Evolutionary conservation across 257 asterid species (phyloP), one percentile per base, ranked within the genome.

Genomic region (Cruciata laevipes): DNA sequence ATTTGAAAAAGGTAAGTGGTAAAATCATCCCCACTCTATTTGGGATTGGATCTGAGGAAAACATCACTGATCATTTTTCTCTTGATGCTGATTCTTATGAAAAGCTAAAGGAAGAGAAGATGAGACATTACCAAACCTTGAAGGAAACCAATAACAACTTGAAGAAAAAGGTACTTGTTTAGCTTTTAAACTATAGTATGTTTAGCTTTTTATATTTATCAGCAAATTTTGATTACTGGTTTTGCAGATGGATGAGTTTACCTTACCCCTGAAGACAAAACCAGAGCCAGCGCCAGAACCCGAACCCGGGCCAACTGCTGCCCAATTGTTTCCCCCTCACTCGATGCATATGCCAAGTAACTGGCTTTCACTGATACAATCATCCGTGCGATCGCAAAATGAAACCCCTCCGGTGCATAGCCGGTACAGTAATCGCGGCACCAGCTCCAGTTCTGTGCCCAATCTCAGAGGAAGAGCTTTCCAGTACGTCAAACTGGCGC

Each of bases 1-100:
- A 65, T 56, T 67, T 91, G 77, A 91, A 77, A 80, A 79, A 68
- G 92, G 96, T 81, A 67, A 20, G 73, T 55, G 55, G 55, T 1
- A 17, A 33, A 4, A 47, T 40, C 0, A 6, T 9, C 51, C 51
- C 3, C 51, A 12, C 51, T 42, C 18, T 42, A 13, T 2, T 42
- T 42, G 3, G 51, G 16, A 42, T 42, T 13, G 17, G 5, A 13
- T 42, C 3, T 42, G 18, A 42, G 51, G 18, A 42, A 42, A 42
- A 12, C 51, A 9, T 42, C 11, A n/a, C 55, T 47, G 4, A 47
- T 3, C 21, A 16, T 16, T 47, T 47, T n/a, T 47, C n/a, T 47
- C 2, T 17, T 47, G 20, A 47, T 47, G 8, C 53, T 47, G 20
- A 4, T 3, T 47, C n/a, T 47, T 17, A 47, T 14, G 8, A 47